Evolutionary conservation across 2,329 filamentous ascomycete genomes (phyloP), one percentile per base, ranked within the genome.

Genomic region (Onygena corvina): DNA sequence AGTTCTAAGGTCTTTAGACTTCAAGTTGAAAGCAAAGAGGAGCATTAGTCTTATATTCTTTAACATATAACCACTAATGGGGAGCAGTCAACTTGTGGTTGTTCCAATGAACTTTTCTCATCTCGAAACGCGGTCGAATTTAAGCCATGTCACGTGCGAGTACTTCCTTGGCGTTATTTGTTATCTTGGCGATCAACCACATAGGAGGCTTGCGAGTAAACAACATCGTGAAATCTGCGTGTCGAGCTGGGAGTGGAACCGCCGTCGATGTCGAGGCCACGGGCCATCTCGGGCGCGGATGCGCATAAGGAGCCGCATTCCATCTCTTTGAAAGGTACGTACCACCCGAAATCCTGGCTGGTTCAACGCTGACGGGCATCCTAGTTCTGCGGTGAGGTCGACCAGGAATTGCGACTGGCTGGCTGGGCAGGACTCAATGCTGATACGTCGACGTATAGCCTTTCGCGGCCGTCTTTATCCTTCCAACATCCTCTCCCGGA

Each of bases 281-380:
- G 69, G 52, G 65, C 68, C 46, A 59, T 64, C 40, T 71, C 68
- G 12, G 59, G 63, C 11, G 66, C 68, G 44, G 70, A 72, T 36
- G 64, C 60, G 44, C 64, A 66, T 11, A 86, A 86, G 65, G 85
- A 89, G 67, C 83, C 84, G 31, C 84, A 89, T 66, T 79, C 81
- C 16, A 78, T 89, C 40, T 88, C 84, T 47, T 71, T 89, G 48
- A 90, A 89, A 71, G 85, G 70, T 72, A 61, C 42, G 60, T n/a
- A 8, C 45, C 16, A 25, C 35, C 23, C 8, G 38, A 25, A 9
- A 16, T 33, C 18, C 14, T 44, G 46, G 42, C 38, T 23, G 30
- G 30, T 47, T 42, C 47, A 46, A 42, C 60, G 51, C 58, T 60
- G 33, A 30, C 50, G 30, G 4, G 23, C 18, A 30, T 30, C 50